Conservation (phyloP, 805 yeast genomes). For the Cyberlindnera euphorbiae region DNA sequence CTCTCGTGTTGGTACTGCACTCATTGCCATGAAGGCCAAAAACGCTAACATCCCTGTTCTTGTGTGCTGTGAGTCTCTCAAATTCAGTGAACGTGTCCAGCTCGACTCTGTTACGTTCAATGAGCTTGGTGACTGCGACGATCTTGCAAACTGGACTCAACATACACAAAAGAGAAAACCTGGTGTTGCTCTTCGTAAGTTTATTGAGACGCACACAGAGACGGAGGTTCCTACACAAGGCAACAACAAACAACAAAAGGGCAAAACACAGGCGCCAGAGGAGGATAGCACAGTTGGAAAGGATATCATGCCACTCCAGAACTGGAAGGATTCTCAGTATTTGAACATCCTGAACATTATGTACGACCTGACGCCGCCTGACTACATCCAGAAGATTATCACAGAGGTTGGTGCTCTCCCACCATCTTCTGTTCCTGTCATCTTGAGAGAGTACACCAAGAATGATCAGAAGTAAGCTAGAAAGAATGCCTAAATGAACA, state of each 20-base stretch:
- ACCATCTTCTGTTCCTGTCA: constrained; percentile 97
- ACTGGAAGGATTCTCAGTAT: constrained; percentile 60
- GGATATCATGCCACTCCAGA: constrained; percentile 41
- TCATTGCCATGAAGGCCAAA: constrained; percentile 87
- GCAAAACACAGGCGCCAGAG: constrained; percentile 13
- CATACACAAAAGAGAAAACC: constrained; percentile 45
- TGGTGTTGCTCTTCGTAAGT: constrained; percentile 58
- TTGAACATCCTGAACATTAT: constrained; percentile 77
- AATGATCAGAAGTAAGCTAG: constrained; percentile 1
- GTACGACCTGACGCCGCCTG: constrained; percentile 94
- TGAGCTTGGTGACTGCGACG: constrained; percentile 81
- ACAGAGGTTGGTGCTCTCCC: constrained; percentile 96
- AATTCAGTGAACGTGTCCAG: constrained; percentile 92
- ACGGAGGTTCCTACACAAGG: constrained; percentile 14
- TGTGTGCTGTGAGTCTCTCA: constrained; percentile 92
- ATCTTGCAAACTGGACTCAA: constrained; percentile 41
- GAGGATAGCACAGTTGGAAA: constrained; percentile 24
- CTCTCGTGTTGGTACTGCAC: constrained; percentile 92
- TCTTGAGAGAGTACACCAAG: constrained; percentile 80
- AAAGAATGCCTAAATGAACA: not conserved
- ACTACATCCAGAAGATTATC: constrained; percentile 86
- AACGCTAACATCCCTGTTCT: constrained; percentile 88
- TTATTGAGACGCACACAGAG: constrained; percentile 38
- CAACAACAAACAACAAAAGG: constrained; percentile 24
- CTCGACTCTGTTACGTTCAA: constrained; percentile 92